Evolutionary conservation across 495 filamentous ascomycete genomes (phyloP).

Genomic region (Penicillium alfredii): DNA sequence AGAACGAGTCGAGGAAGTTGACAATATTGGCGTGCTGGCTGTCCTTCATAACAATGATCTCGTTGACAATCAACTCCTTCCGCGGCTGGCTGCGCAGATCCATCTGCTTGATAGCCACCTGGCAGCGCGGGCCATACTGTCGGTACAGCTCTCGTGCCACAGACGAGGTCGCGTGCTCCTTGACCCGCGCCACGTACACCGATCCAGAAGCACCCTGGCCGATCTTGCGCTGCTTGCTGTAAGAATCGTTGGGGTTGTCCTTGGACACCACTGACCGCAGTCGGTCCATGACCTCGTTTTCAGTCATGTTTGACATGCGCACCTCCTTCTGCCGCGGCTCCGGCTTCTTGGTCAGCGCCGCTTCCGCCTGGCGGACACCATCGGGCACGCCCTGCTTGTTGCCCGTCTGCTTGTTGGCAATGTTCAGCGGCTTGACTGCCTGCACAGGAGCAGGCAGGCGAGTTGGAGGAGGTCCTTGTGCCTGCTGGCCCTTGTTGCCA

Average conservation of each 20-base stretch:
- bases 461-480: conserved; percentile 38
- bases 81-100: conserved; percentile 93
- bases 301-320: conserved; percentile 95
- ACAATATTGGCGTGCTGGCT: conserved; percentile 97
- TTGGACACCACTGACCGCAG: conserved; percentile 88
- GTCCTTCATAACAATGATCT: conserved; percentile 99
- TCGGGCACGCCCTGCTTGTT: conserved; percentile 46
- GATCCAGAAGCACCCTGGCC: conserved; percentile 96
- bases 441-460: conserved; percentile 60
- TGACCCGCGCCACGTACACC: conserved; percentile 93
- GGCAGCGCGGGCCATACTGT: conserved; percentile 62
- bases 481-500: conserved; percentile 30
- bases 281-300: conserved; percentile 94
- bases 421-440: conserved; percentile 82
- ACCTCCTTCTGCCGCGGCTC: conserved; percentile 77
- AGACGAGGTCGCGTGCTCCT: conserved; percentile 61
- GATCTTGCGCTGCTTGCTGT: conserved; percentile 99
- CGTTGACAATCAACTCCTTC: conserved; percentile 98
- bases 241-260: conserved; percentile 83
- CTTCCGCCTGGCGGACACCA: conserved; percentile 73
- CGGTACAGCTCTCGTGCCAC: conserved; percentile 62
- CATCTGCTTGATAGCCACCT: conserved; percentile 99
- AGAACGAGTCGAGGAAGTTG: conserved; percentile 95
- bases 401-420: conserved; percentile 66
- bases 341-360: conserved; percentile 69